Base-by-base conservation (phyloP, 768 basidiomycete genomes). In the Tricholoma sp. region DNA sequence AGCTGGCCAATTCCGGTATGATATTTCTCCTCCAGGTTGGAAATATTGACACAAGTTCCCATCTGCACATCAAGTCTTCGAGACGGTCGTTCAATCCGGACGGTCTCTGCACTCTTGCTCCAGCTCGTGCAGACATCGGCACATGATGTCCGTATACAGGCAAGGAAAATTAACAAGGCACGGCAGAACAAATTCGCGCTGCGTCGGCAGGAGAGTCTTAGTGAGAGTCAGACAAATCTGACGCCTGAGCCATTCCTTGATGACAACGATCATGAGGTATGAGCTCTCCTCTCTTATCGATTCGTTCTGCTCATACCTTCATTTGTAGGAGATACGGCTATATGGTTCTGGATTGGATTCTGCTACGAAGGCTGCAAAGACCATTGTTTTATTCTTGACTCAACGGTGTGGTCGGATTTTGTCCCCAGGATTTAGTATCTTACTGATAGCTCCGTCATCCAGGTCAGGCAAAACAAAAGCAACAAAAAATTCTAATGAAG, bases 121-220 rank as follows among this genome's bases (percentile, higher is more conserved):
- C 95, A 98, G 62, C 86, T 99, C n/a, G 88, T 98, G 1, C 97
- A 99, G 66, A 96, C 94, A 0, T 95, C 93, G 4, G 87, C 92
- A 0, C 88, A 92, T 60, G 91, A 93, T 60, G 85, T 96, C n/a
- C 79, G 85, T 15, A 67, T 86, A n/a, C 80, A 84, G 52, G 87
- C 86, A 1, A 76, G 76, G 58, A 78, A 73, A 58, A 79, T 91
- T 34, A 80, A 78, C 32, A 87, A 84, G 59, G 69, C 76, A 31
- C 82, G 88, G 7, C 82, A 85, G 63, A 83, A 82, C 64, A 78
- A 78, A 17, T 72, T 82, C 36, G 84, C 82, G 0, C 63, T 91
- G 50, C 80, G 77, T 10, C 74, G 85, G 15, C 85, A 88, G 63
- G 87, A 89, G 62, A 86, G 78, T 61, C 67, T 81, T 45, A 71